A percentile compares a stretch with the other conserved stretches of the same genome.
These are phyloP conservation scores for Favolaschia claudopus DNA, from an alignment of 768 basidiomycete genomes.

Conservation along the genomic window DNA sequence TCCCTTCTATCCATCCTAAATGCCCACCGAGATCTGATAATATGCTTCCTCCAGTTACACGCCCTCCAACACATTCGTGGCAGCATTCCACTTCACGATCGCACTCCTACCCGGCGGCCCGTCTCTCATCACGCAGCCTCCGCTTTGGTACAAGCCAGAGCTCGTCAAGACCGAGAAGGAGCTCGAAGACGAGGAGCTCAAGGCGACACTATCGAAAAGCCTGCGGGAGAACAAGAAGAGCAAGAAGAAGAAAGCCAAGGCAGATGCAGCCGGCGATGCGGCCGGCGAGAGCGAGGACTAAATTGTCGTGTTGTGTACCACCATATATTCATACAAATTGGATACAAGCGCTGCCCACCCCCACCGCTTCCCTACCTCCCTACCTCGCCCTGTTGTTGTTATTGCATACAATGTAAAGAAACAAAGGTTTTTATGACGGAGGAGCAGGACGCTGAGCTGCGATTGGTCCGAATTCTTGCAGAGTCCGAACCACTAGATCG, in stretches of 20 bases:
- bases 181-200: constrained; percentile 87
- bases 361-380: not conserved
- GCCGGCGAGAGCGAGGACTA: constrained; percentile 52
- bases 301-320: no score
- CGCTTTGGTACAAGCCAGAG: constrained; percentile 93
- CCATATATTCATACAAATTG: constrained; percentile 24
- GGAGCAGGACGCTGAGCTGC: constrained; percentile 51
- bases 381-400: not conserved
- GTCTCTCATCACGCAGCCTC: constrained; percentile 84
- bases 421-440: constrained; percentile 21
- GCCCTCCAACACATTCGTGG: constrained; percentile 83
- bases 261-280: constrained; percentile 29
- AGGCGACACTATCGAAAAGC: constrained; percentile 77
- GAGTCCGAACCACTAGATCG: constrained; percentile 83
- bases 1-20: not conserved
- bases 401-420: constrained; percentile 10
- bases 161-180: constrained; percentile 90
- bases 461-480: constrained; percentile 80
- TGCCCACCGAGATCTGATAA: not conserved
- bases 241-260: constrained; percentile 83
- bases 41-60: constrained; percentile 64
- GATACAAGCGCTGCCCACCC: constrained; percentile 18
- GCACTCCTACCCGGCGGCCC: constrained; percentile 92
- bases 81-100: constrained; percentile 97
- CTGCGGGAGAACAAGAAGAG: constrained; percentile 92